Evolutionary conservation across 1,139 yeast genomes (phyloP).

Genomic region (Protomyces macrosporus): DNA sequence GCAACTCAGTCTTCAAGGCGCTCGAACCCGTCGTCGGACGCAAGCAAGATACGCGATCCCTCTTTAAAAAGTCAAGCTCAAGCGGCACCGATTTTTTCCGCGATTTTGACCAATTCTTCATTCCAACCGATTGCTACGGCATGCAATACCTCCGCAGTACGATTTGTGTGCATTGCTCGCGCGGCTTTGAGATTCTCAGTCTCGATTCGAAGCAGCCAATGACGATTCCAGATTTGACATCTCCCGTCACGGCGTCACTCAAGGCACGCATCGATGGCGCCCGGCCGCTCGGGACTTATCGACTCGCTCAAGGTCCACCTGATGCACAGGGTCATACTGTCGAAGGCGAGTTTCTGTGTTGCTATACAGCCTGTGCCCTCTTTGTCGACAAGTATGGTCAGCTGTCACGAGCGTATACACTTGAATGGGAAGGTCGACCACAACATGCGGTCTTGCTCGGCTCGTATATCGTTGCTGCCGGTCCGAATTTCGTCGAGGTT

Average conservation of each 20-base stretch:
- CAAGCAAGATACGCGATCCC: constrained; percentile 5
- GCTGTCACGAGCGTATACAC: constrained; percentile 51
- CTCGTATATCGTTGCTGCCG: constrained; percentile 58
- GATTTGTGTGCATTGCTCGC: constrained; percentile 59
- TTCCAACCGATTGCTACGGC: constrained; percentile 38
- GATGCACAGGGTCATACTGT: not conserved
- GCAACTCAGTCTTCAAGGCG: constrained; percentile 38
- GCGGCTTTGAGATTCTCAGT: constrained; percentile 64
- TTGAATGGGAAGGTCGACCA: constrained; percentile 62
- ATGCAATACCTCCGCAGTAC: constrained; percentile 44
- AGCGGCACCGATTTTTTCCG: constrained; percentile 39
- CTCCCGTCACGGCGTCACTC: constrained; percentile 21
- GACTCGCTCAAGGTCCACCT: constrained; percentile 40
- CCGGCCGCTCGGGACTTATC: constrained; percentile 60
- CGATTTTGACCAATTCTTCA: constrained; percentile 38
- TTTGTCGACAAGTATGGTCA: constrained; percentile 64
- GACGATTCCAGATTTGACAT: constrained; percentile 47
- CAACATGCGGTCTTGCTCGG: constrained; percentile 51
- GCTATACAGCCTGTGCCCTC: constrained; percentile 69
- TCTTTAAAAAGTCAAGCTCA: constrained; percentile 1
- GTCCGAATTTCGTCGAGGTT: constrained; percentile 67
- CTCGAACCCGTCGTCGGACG: constrained; percentile 45
- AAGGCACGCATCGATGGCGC: constrained; percentile 23
- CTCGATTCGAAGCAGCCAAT: constrained; percentile 56
- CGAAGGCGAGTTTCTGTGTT: constrained; percentile 55